Conservation (phyloP, 495 filamentous ascomycete species). For the Oleoguttula mirabilis region DNA sequence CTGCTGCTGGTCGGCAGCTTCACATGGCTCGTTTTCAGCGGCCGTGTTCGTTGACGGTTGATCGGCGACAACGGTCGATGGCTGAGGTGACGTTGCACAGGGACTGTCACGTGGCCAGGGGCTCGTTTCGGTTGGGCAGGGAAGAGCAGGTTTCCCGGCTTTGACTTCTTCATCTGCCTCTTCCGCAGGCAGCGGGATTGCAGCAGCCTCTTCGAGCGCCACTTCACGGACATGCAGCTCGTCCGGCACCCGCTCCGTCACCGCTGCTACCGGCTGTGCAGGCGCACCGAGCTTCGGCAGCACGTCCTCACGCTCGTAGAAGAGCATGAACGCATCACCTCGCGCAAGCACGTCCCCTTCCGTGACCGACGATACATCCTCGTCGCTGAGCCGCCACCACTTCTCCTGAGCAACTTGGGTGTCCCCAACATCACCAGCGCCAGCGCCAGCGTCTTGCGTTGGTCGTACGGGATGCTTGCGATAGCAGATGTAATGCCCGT, state of each 20-base stretch:
- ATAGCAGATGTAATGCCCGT: slow-evolving; percentile 92
- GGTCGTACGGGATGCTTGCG: slow-evolving; percentile 43
- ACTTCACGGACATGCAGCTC: no score
- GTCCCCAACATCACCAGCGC: background rate
- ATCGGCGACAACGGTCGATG: background rate
- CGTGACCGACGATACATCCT: slow-evolving; percentile 60
- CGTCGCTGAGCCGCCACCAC: slow-evolving; percentile 84
- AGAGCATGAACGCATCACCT: slow-evolving; percentile 90
- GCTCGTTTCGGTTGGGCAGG: background rate
- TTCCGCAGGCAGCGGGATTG: background rate
- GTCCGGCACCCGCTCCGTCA: background rate
- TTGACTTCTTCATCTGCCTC: background rate
- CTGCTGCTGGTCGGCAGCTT: background rate
- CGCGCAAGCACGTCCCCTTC: slow-evolving; percentile 64
- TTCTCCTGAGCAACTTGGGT: slow-evolving; percentile 5
- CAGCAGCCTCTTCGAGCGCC: background rate
- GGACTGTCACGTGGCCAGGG: background rate
- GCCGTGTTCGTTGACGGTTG: background rate
- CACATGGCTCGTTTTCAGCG: background rate
- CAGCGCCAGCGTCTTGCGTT: slow-evolving; percentile 2
- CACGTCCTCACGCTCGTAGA: slow-evolving; percentile 55
- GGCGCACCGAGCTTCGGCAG: no score
- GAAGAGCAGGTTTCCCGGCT: no score
- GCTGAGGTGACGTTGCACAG: background rate
- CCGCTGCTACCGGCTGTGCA: background rate